Conservation (phyloP, 495 filamentous ascomycete species). For the Apiosordaria backusii region DNA sequence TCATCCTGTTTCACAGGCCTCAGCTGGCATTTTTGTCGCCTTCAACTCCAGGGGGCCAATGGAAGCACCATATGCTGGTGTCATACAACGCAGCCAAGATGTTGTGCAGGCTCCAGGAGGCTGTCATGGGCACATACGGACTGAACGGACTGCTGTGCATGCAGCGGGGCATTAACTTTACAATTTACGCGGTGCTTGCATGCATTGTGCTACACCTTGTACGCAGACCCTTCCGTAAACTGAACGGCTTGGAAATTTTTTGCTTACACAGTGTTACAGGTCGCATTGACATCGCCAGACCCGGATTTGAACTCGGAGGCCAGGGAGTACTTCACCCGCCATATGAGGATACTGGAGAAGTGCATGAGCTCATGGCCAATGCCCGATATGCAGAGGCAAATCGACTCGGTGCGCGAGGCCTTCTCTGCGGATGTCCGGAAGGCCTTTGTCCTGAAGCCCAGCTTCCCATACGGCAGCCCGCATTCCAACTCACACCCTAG, state of each 20-base stretch:
- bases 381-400: conserved; percentile 87
- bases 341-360: conserved; percentile 91
- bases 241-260: neutral
- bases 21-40: conserved; percentile 77
- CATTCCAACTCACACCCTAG: conserved; percentile 56
- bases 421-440: conserved; percentile 85
- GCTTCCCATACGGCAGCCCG: conserved; percentile 85
- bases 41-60: conserved; percentile 66
- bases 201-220: conserved; percentile 96
- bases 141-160: conserved; percentile 83
- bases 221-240: conserved; percentile 31
- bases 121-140: conserved; percentile 71
- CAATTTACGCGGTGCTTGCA: conserved; percentile 86
- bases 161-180: conserved; percentile 92
- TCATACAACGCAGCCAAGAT: conserved; percentile 85
- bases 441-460: conserved; percentile 83
- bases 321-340: conserved; percentile 85
- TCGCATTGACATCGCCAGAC: conserved; percentile 91
- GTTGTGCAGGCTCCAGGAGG: conserved; percentile 89
- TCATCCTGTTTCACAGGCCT: conserved; percentile 86
- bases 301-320: conserved; percentile 82
- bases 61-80: conserved; percentile 83
- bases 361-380: conserved; percentile 84
- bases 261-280: conserved; percentile 44
- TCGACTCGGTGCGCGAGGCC: conserved; percentile 84